phyloP scores from a whole-genome alignment of 371 early-diverging fungal genomes.

The Lichtheimia ramosa region DNA sequence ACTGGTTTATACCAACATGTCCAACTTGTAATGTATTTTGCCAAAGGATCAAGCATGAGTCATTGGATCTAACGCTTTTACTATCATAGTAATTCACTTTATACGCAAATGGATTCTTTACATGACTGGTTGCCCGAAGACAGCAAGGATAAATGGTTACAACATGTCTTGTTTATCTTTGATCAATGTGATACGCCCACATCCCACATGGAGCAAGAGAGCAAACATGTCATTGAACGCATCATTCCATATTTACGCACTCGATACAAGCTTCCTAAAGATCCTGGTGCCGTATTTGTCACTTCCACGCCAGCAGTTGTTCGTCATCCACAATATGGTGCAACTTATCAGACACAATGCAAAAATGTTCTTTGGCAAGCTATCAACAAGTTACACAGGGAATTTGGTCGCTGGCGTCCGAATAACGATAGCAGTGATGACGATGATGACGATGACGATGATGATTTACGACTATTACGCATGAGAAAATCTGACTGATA shows the following conservation, averaged over 20 bases:
- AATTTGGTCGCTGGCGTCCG: conserved; percentile 12
- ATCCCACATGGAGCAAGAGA: conserved; percentile 3
- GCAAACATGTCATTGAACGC: conserved; percentile 2
- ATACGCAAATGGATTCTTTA: neutral
- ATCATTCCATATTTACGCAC: conserved; percentile 5
- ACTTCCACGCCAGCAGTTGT: neutral
- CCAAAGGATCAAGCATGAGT: neutral
- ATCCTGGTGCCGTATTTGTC: conserved; percentile 14
- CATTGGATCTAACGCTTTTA: neutral
- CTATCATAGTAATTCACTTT: neutral
- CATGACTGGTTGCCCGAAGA: neutral
- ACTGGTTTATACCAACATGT: neutral
- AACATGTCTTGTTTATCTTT: conserved; percentile 7
- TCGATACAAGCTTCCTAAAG: conserved; percentile 3
- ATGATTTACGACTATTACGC: neutral
- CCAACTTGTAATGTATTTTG: neutral
- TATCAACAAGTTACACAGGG: conserved; percentile 7
- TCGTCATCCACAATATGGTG: neutral
- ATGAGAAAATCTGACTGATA: too few relatives aligned
- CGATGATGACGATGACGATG: conserved; percentile 10
- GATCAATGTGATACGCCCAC: conserved; percentile 2
- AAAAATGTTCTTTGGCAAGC: conserved; percentile 10
- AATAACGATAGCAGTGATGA: conserved; percentile 11
- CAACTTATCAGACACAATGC: conserved; percentile 8
- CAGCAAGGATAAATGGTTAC: conserved; percentile 2